Base-by-base conservation (phyloP, 2,329 filamentous ascomycete genomes). In the Phaeosphaeria sp. region DNA sequence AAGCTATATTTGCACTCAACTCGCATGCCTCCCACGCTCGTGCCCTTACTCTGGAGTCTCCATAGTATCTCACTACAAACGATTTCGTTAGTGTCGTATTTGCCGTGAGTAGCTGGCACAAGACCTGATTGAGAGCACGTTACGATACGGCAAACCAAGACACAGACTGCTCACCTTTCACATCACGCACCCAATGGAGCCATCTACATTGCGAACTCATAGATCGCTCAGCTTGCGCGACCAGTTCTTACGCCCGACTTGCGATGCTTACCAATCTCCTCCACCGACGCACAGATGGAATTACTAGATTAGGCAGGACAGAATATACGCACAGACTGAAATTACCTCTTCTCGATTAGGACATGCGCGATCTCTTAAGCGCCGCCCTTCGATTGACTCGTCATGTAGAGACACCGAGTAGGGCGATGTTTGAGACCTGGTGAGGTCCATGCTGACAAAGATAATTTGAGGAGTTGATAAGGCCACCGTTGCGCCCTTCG, bases 311-410 rank as follows among this genome's bases (percentile, higher is more conserved):
- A 33, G 46, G 46, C 27, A 49, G 46, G 25, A 11, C 27, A 49
- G 17, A 49, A 18, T 11, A 21, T 20, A 21, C 11, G 46, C 46
- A 49, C 46, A 30, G 46, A 36, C 46, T 11, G n/a, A 36, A 39
- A 49, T 49, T 30, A 20, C 46, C 46, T 49, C 46, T 49, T 49
- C 46, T 36, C n/a, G 25, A 49, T 49, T 49, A 49, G 46, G 46
- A 49, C 46, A 36, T 39, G 20, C 46, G 21, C 46, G 27, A 49
- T 36, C 15, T 18, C 39, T 20, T 17, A 10, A 6, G 15, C 3
- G 42, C 21, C n/a, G 18, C 30, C 30, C 30, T 36, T 15, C 22
- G 10, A 22, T 4, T 44, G 42, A 44, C 18, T 44, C 10, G 4
- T 3, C 18, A 21, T 36, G 30, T 11, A 44, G n/a, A 10, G 4